Evolutionary conservation across 2,329 filamentous ascomycete genomes (phyloP), one percentile per base, ranked within the genome.

Genomic region (Xylariaceae sp.): DNA sequence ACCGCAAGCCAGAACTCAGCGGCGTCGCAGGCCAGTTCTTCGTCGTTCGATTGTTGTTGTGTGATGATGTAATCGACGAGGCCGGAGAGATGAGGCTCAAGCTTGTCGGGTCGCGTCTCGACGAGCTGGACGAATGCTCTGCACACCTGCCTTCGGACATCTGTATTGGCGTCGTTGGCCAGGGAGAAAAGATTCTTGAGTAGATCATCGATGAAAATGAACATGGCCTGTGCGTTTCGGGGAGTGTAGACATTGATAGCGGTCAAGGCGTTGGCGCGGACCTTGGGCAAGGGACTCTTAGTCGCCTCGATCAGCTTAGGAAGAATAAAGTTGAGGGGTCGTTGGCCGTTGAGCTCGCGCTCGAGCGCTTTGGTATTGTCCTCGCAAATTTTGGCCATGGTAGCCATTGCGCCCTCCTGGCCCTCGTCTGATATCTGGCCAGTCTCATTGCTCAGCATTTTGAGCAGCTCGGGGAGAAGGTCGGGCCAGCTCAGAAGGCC

Each of bases 1-100:
- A 96, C 86, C 38, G 90, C 90, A 42, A 99, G 82, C 91, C 95
- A 99, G 67, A 99, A 99, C 70, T 99, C 94, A 5, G 94, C 91
- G 9, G 94, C 94, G 68, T 99, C 94, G 59, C 95, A 86, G 36
- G 93, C 91, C 53, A 99, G 78, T 40, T 97, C 91, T 50, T 92
- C 87, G 59, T 97, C 92, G 22, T 92, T 86, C 57, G 86, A 87
- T 69, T 87, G 84, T 70, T 99, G 94, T 69, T 99, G 94, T 31
- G 84, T 78, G 53, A 97, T 82, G 69, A 97, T 94, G 67, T 97
- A 99, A 66, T 95, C 89, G 31, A 99, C 91, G 50, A 99, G 78
- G 6, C 89, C 92, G 48, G 81, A 77, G 66, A 97, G 87, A 68
- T 97, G 90, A 19, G 94, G 94, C 51, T 89, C 78, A 50, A 99